These are phyloP conservation scores for Gastroboletus turbinatus DNA, from an alignment of 1,284 basidiomycete species.

Conservation along the genomic window DNA sequence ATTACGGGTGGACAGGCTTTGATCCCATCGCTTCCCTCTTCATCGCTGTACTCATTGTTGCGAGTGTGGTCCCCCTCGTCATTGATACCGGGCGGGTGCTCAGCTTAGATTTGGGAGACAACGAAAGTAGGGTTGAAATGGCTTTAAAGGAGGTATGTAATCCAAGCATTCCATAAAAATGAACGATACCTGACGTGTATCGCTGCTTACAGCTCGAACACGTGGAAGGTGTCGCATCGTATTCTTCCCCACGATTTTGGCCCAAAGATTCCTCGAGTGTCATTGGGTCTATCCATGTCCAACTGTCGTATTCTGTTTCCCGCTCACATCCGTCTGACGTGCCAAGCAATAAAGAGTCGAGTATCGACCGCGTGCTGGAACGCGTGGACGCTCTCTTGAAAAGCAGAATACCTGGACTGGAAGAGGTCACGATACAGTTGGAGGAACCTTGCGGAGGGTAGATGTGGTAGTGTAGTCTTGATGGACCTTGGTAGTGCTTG, in stretches of 20 bases:
- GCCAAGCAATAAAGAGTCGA: conserved; percentile 49
- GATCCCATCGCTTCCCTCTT: conserved; percentile 98
- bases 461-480: not conserved
- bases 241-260: conserved; percentile 89
- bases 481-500: conserved; percentile 12
- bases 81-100: conserved; percentile 91
- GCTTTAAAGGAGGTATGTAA: conserved; percentile 73
- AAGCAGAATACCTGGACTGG: conserved; percentile 72
- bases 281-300: conserved; percentile 90
- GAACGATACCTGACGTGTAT: conserved; percentile 29
- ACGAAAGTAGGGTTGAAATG: conserved; percentile 62
- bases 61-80: conserved; percentile 92
- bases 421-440: conserved; percentile 87
- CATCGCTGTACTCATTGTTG: conserved; percentile 94
- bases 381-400: conserved; percentile 74
- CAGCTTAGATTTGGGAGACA: conserved; percentile 80
- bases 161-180: not conserved
- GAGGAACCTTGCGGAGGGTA: conserved; percentile 38
- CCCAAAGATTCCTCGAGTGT: conserved; percentile 87
- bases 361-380: conserved; percentile 70
- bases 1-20: conserved; percentile 99
- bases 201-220: conserved; percentile 45
- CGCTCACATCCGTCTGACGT: conserved; percentile 49
- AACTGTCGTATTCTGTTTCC: conserved; percentile 52
- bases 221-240: conserved; percentile 81